These are phyloP conservation scores for Populus tomentosa DNA, from an alignment of 441 rosid species.

Conservation along the genomic window DNA sequence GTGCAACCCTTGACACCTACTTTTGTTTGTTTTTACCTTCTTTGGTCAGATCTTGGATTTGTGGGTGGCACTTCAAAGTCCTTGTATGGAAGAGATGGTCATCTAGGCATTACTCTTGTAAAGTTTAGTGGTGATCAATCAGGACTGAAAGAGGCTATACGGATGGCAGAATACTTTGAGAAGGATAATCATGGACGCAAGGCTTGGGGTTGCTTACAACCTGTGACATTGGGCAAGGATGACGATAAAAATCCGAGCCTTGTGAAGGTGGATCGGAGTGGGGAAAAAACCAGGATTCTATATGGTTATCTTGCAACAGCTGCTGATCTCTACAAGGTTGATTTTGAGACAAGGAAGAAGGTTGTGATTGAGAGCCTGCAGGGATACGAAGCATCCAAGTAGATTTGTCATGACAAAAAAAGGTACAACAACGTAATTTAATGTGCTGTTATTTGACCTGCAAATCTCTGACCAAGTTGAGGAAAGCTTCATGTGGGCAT, in stretches of 20 bases:
- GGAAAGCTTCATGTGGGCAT: constrained; percentile 7
- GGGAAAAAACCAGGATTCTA: constrained; percentile 73
- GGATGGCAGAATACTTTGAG: constrained; percentile 76
- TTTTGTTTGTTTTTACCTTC: constrained; percentile 15
- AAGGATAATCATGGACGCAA: constrained; percentile 75
- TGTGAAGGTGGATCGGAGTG: constrained; percentile 61
- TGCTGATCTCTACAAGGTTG: constrained; percentile 72
- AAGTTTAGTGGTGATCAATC: constrained; percentile 64
- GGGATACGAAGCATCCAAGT: constrained; percentile 44
- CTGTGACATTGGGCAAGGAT: constrained; percentile 54
- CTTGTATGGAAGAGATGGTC: constrained; percentile 92
- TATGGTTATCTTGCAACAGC: constrained; percentile 83
- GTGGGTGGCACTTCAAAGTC: constrained; percentile 81
- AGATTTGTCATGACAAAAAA: constrained; percentile 15
- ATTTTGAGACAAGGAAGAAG: constrained; percentile 78
- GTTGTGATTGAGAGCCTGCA: constrained; percentile 65
- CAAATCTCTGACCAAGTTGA: constrained; percentile 12
- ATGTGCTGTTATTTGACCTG: not conserved
- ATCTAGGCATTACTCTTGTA: constrained; percentile 69
- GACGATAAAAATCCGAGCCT: constrained; percentile 78
- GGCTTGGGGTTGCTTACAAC: constrained; percentile 66
- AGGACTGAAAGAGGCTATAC: constrained; percentile 75
- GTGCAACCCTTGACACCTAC: not conserved
- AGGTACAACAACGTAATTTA: constrained; percentile 25
- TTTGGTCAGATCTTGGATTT: constrained; percentile 73